Base-by-base conservation (phyloP, 1,284 basidiomycete species). In the Pyrrhoderma noxium region DNA sequence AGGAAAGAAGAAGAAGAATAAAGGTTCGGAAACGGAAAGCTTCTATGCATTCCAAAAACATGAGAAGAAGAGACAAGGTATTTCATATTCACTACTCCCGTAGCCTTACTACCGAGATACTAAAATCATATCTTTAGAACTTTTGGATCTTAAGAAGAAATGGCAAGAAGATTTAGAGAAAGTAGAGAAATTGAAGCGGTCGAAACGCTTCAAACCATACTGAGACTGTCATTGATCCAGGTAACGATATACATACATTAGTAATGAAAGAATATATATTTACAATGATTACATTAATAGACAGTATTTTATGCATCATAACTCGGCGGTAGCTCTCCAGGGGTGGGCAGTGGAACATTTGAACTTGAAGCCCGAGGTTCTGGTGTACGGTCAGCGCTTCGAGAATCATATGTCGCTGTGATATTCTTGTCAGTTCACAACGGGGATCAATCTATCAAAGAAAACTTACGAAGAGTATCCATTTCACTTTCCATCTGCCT, bases 41-140 rank as follows among this genome's bases (percentile, higher is more conserved):
- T 93, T 95, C 64, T 94, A 94, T 68, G 82, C 80, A 19, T 94
- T 93, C 75, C 90, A 94, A 65, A 79, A 82, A 59, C 83, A 87
- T 52, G 92, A 94, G 65, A 84, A 85, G 69, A 92, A 92, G 65
- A 72, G 89, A 54, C 79, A 85, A 67, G 82, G 91, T 92, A 64
- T 58, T 80, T 63, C 5, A n/a, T n/a, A 51, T 27, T 23, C 49
- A 35, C 9, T 42, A 42, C 5, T 8, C 16, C 36, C n/a, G 50
- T 35, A 45, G 38, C 41, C 47, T 18, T 51, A 36, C 14, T 46
- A 47, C 13, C 19, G 21, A 51, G 46, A 11, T 31, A 31, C 45
- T 34, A 52, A 41, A 21, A 38, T 50, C 11, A 35, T 58, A 2
- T 37, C 47, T 46, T 54, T 57, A 88, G 85, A 84, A 54, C 70